Conservation (phyloP, 148 eudicot species). For the Fagopyrum homotropicum region DNA sequence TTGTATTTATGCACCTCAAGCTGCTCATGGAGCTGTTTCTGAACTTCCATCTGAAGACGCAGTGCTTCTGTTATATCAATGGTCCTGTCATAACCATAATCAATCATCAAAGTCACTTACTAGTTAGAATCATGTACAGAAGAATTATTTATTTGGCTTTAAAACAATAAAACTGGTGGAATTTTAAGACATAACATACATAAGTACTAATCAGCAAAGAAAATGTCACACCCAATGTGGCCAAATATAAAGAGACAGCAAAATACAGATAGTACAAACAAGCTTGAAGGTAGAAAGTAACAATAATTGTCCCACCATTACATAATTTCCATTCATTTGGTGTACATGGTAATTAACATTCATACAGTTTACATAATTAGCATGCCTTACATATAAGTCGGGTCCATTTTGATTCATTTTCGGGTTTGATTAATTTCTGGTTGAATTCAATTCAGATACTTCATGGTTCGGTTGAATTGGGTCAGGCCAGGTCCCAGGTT, state of each 20-base stretch:
- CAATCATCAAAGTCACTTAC: not conserved
- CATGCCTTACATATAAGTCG: not conserved
- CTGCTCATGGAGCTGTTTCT: slow-evolving; percentile 53
- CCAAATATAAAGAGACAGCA: not conserved
- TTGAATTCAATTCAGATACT: too few relatives aligned
- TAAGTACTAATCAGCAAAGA: not conserved
- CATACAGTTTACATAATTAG: not conserved
- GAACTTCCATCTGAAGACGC: slow-evolving; percentile 59
- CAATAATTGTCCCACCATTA: not conserved
- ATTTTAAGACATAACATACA: not conserved
- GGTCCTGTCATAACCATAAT: slow-evolving; percentile 26
- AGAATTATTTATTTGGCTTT: not conserved
- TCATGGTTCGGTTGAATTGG: too few relatives aligned
- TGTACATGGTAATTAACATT: not conserved
- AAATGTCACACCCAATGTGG: not conserved
- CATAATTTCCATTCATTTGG: not conserved
- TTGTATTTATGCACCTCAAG: slow-evolving; percentile 36
- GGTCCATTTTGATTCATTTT: too few relatives aligned
- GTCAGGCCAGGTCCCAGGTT: too few relatives aligned
- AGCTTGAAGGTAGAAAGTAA: not conserved
- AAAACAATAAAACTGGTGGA: not conserved
- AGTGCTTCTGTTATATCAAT: slow-evolving; percentile 54
- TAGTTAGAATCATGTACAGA: not conserved
- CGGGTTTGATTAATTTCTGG: too few relatives aligned
- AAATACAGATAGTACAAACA: not conserved